A percentile compares a stretch with the other conserved stretches of the same genome.
These are phyloP conservation scores for Aegilops longissima DNA, from an alignment of 176 grass and related monocot genomes.

Conservation along the genomic window DNA sequence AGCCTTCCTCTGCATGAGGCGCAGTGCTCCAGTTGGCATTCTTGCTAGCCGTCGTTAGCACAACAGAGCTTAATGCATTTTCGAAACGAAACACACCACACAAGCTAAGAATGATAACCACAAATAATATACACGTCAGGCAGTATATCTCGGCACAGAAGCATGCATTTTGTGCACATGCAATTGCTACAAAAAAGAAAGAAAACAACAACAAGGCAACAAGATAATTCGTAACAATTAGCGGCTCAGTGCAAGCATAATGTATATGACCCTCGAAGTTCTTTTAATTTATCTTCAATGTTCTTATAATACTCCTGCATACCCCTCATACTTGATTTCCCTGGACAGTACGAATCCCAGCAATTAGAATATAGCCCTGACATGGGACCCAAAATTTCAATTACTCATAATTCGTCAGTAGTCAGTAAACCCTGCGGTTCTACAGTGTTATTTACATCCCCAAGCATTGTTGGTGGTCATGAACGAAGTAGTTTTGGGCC, in stretches of 20 bases:
- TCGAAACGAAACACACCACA: not conserved
- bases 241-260: not conserved
- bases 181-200: not conserved
- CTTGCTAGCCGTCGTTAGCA: not conserved
- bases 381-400: not conserved
- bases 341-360: not conserved
- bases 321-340: not conserved
- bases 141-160: not conserved
- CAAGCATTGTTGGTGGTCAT: constrained; percentile 28
- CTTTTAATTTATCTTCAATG: not conserved
- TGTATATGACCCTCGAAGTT: not conserved
- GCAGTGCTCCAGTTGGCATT: not conserved
- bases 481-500: constrained; percentile 63
- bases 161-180: not conserved
- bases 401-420: not conserved
- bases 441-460: constrained; percentile 18
- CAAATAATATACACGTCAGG: not conserved
- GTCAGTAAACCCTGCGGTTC: not conserved
- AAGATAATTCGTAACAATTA: not conserved
- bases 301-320: constrained; percentile 4
- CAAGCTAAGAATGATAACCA: not conserved
- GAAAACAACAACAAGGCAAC: not conserved
- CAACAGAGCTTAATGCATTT: not conserved
- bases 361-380: not conserved
- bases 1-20: not conserved